Base-by-base conservation (phyloP, 768 basidiomycete genomes). In the Lactarius psammicola region DNA sequence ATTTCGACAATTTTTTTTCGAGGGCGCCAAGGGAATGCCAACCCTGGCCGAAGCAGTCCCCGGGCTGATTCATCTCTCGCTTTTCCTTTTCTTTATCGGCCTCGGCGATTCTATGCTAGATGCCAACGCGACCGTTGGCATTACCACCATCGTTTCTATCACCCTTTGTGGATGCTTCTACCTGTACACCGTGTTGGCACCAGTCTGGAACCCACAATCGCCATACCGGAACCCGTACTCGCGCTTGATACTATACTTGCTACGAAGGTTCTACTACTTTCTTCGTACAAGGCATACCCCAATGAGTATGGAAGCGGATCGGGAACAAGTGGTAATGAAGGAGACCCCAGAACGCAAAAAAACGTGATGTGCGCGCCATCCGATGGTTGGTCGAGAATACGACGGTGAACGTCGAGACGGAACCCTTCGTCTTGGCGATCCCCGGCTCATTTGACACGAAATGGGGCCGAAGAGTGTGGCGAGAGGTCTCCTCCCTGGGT, bases 51-150 rank as follows among this genome's bases (percentile, higher is more conserved):
- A 58, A 10, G 15, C 20, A 2, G 38, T 59, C 2, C 57, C 51
- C 13, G n/a, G 20, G 5, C 49, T 64, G 18, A 9, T 64, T 30
- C 56, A 59, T 36, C 0, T 44, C 23, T 64, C 63, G 20, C 49
- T 64, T 23, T 15, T 64, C 4, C 46, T 64, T 9, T 59, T 64
- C 38, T 54, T 64, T 6, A 17, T 42, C 20, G 63, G 63, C 0
- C 57, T 64, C 9, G 9, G 28, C n/a, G 57, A 54, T 23, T 4
- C 38, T 7, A 23, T 64, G 13, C 28, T 53, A 15, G 17, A 40
- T 3, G 49, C 38, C 56, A 30, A 59, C 38, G 42, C 0, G 11
- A 0, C 15, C 10, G 17, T 60, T 8, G 53, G n/a, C 17, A 2
- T 42, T 1, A 13, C 3, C 57, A 59, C 28, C 15, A 1, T 51